Evolutionary conservation across 352 stramenopile species (phyloP), one percentile per base, ranked within the genome.

Genomic region (Phytophthora colocasiae): DNA sequence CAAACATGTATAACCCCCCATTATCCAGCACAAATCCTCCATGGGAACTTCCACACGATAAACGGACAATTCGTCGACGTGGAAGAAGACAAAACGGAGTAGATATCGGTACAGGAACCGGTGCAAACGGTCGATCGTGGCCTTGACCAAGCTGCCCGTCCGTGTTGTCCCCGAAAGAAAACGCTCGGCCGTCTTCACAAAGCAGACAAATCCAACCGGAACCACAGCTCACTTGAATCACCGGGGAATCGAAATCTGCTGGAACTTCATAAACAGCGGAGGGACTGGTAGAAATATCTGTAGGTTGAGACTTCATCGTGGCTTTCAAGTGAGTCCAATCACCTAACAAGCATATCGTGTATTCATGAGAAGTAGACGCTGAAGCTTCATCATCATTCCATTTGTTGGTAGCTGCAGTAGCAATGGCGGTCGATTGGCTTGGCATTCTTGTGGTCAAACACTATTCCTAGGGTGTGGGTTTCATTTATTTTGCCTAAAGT

Each of bases 1-100:
- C 84, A 58, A 91, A 90, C 82, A 87, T 93, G 45, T 85, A 93
- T 0, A 93, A 53, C 53, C 67, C 65, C 1, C 84, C 84, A 11
- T 34, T 55, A 38, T 91, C 80, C n/a, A 84, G 41, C 9, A 93
- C 63, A 26, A 90, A 87, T 7, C 82, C 84, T 26, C 84, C 84
- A 24, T 93, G 84, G 0, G 49, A 43, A 41, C 69, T 71, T 3
- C 84, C 84, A 50, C 82, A 90, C 4, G 84, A 81, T 10, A 93
- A 58, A 12, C 72, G 69, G 1, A 71, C 41, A 34, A 93, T 86
- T 46, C 58, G 52, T 40, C 67, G 32, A 51, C 40, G 29, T 41
- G 69, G 51, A n/a, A 40, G 39, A 15, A 78, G 53, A 24, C 68
- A 57, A 34, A 83, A 78, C 12, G 62, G 52, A 22, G 50, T 31